These are phyloP conservation scores for Periconia digitata DNA, from an alignment of 2,329 filamentous ascomycete genomes.

Conservation along the genomic window DNA sequence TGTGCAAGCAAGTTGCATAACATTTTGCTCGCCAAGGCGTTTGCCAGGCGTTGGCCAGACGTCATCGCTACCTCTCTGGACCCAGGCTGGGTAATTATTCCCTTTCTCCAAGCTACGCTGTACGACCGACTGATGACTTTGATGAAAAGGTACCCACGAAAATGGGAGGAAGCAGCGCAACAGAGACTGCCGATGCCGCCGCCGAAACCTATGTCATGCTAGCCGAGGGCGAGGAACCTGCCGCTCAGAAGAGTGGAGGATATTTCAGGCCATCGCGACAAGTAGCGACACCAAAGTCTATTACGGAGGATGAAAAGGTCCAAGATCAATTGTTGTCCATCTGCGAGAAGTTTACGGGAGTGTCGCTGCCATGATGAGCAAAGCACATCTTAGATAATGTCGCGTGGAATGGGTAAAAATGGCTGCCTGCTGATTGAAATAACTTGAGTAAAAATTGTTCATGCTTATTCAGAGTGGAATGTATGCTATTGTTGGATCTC, in stretches of 20 bases:
- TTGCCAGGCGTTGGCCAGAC: constrained; percentile 50
- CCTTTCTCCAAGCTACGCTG: neutral
- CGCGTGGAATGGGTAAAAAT: neutral
- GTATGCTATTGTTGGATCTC: neutral
- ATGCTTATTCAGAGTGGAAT: neutral
- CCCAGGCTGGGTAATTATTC: constrained; percentile 52
- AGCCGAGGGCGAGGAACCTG: constrained; percentile 44
- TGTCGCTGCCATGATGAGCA: constrained; percentile 29
- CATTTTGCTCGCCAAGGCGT: constrained; percentile 57
- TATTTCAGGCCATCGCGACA: constrained; percentile 43
- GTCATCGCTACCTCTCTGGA: constrained; percentile 53
- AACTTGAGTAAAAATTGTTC: too few relatives aligned
- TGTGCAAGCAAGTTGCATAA: constrained; percentile 60
- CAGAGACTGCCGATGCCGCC: constrained; percentile 51
- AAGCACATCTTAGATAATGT: neutral
- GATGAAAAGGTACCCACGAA: constrained; percentile 48
- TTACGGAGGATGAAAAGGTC: constrained; percentile 37
- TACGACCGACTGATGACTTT: neutral
- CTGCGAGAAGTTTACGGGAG: constrained; percentile 39
- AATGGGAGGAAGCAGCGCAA: constrained; percentile 54
- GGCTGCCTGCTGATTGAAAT: neutral
- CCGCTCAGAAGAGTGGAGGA: constrained; percentile 37
- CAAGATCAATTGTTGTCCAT: constrained; percentile 51
- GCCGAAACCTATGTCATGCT: constrained; percentile 54
- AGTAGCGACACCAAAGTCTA: constrained; percentile 28